Evolutionary conservation across 2,329 filamentous ascomycete species (phyloP), one percentile per base, ranked within the genome.

Genomic region (Cucurbitaria berberidis): DNA sequence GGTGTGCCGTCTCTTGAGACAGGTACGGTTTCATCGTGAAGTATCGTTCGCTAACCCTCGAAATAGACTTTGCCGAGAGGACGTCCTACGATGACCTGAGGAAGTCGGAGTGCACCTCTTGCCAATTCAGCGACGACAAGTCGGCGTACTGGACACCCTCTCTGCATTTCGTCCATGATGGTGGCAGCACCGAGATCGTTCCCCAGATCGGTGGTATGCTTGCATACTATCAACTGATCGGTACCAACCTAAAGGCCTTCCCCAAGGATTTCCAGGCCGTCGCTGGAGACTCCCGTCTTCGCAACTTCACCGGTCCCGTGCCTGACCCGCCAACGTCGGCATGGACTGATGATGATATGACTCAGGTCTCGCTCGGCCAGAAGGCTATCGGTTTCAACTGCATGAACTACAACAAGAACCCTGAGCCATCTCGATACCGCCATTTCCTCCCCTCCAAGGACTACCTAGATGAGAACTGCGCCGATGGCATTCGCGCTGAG

Each of bases 301-400:
- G 88, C 51, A 79, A 81, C 18, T 82, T 82, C 57, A 68, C 60
- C 36, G 67, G 67, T 21, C 84, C 87, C 0, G 83, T 90, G 58
- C 87, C 87, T 2, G 85, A 85, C 63, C 80, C 84, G 34, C 82
- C 85, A 21, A 90, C 91, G 76, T 91, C 90, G 11, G 59, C 76
- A 21, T 97, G 93, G 93, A 70, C 76, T 4, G 51, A 48, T 3
- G 78, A 86, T 5, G 84, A 88, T 54, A 83, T 84, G 66, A 89
- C 87, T 10, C 92, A 96, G 78, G 74, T 76, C 15, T 84, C 87
- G 46, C 83, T 97, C 32, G 79, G 78, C 45, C 89, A 96, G 79
- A 91, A 93, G 57, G 91, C 93, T 9, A 66, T 97, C 24, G 93
- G 95, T 3, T 96, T 96, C 84, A 98, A 98, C 81, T 98, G 95